Conservation (phyloP, 192 early-diverging fungal genomes). For the Chytriomyces hyalinus region DNA sequence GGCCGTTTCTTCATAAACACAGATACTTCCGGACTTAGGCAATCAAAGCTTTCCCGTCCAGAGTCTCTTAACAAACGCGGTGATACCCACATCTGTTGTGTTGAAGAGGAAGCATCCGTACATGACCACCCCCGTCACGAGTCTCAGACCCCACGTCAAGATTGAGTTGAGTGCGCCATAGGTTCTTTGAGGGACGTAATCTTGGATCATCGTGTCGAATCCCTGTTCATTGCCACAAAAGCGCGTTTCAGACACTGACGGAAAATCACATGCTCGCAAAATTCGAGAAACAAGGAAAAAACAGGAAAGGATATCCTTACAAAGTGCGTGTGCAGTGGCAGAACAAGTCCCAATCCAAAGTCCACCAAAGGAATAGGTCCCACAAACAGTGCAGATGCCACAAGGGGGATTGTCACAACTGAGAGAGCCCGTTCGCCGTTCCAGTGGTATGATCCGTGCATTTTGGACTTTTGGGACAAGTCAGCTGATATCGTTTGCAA, state of each 20-base stretch:
- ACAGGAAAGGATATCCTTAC: neutral
- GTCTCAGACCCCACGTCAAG: constrained; percentile 67
- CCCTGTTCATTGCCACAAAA: constrained; percentile 46
- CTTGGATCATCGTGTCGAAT: constrained; percentile 70
- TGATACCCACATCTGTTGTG: constrained; percentile 93
- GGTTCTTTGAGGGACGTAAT: constrained; percentile 82
- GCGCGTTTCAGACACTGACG: too few relatives aligned
- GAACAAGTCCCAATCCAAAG: constrained; percentile 83
- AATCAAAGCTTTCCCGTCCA: constrained; percentile 79
- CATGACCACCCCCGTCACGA: constrained; percentile 72
- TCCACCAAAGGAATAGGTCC: constrained; percentile 91
- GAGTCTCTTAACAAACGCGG: constrained; percentile 78
- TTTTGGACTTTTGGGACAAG: constrained; percentile 40
- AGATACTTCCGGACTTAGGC: too few relatives aligned
- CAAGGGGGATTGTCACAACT: constrained; percentile 74
- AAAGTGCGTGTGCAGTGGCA: constrained; percentile 90
- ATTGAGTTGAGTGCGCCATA: constrained; percentile 67
- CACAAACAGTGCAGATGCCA: constrained; percentile 74
- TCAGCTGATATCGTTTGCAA: constrained; percentile 11
- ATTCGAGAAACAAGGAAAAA: too few relatives aligned
- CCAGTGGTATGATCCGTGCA: constrained; percentile 96
- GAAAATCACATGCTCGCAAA: too few relatives aligned
- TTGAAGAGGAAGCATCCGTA: constrained; percentile 94
- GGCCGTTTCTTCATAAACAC: too few relatives aligned
- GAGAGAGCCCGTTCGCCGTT: constrained; percentile 88